These are phyloP conservation scores for Penicillium nordicum DNA, from an alignment of 2,329 filamentous ascomycete species.

Conservation along the genomic window DNA sequence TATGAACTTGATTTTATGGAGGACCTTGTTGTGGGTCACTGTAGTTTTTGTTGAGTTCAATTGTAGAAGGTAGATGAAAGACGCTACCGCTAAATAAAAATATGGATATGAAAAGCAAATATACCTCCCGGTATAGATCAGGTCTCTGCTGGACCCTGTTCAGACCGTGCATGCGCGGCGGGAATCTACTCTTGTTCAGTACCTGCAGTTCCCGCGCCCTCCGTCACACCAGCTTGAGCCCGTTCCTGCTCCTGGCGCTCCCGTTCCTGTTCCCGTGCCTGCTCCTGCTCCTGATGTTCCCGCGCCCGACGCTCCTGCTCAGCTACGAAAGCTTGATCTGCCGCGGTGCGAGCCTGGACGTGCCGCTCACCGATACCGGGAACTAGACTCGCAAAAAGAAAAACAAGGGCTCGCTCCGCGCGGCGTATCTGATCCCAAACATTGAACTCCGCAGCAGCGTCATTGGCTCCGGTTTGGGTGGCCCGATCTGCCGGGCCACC, in stretches of 20 bases:
- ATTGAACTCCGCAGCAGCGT: neutral
- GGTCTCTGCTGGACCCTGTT: neutral
- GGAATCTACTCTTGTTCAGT: neutral
- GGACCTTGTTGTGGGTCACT: neutral
- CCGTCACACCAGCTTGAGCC: neutral
- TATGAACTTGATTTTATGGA: neutral
- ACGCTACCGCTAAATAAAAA: neutral
- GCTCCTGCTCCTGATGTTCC: slow-evolving; percentile 7
- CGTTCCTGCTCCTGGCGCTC: neutral
- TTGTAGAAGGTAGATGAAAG: neutral
- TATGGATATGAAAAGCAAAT: neutral
- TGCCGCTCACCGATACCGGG: slow-evolving; percentile 62
- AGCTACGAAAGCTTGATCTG: slow-evolving; percentile 38
- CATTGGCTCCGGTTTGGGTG: neutral
- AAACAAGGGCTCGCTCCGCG: slow-evolving; percentile 54
- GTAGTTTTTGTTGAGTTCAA: neutral
- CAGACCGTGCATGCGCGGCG: neutral
- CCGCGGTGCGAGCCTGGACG: slow-evolving; percentile 54
- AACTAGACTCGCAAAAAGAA: slow-evolving; percentile 61
- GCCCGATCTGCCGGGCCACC: slow-evolving; percentile 24
- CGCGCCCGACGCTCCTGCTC: slow-evolving; percentile 1
- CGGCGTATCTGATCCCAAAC: slow-evolving; percentile 39
- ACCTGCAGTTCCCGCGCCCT: neutral
- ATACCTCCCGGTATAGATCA: neutral
- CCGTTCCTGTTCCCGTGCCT: neutral